These are phyloP conservation scores for Pichia rugopelliculosa DNA, from an alignment of 805 yeast genomes.

Conservation along the genomic window DNA sequence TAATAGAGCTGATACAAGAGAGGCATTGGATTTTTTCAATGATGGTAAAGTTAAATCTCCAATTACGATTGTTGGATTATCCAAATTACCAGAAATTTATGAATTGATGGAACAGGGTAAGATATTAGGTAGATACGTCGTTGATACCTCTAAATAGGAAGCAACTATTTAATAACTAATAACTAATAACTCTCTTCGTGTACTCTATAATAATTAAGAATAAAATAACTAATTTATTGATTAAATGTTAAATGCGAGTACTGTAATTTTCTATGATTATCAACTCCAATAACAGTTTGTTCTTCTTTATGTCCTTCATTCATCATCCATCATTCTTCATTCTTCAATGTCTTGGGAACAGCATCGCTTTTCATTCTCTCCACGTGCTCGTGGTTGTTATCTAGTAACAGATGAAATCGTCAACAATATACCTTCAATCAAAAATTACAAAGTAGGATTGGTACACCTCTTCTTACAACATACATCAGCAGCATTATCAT, in stretches of 20 bases:
- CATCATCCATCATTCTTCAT: neutral
- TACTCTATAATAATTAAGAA: neutral
- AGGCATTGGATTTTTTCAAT: slow-evolving; percentile 48
- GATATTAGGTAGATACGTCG: slow-evolving; percentile 58
- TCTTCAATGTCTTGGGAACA: slow-evolving; percentile 47
- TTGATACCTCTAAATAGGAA: slow-evolving; percentile 40
- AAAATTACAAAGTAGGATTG: slow-evolving; percentile 52
- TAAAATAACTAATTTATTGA: neutral
- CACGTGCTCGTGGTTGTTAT: slow-evolving; percentile 62
- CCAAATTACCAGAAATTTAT: slow-evolving; percentile 41
- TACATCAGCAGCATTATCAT: slow-evolving; percentile 69
- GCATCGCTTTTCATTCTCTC: slow-evolving; percentile 42
- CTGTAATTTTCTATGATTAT: too few species aligned
- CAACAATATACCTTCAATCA: slow-evolving; percentile 49
- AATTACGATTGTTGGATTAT: slow-evolving; percentile 47
- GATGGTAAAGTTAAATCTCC: slow-evolving; percentile 48
- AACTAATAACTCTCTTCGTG: too few species aligned
- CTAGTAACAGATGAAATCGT: slow-evolving; percentile 63
- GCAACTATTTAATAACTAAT: too few species aligned
- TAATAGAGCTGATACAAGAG: slow-evolving; percentile 52
- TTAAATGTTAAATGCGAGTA: too few species aligned
- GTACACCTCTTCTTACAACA: slow-evolving; percentile 66
- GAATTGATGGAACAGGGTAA: slow-evolving; percentile 54
- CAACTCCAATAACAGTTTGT: neutral
- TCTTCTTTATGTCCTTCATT: neutral